Evolutionary conservation across 192 early-diverging fungal genomes (phyloP).

Genomic region (Dimargaris xerosporica): DNA sequence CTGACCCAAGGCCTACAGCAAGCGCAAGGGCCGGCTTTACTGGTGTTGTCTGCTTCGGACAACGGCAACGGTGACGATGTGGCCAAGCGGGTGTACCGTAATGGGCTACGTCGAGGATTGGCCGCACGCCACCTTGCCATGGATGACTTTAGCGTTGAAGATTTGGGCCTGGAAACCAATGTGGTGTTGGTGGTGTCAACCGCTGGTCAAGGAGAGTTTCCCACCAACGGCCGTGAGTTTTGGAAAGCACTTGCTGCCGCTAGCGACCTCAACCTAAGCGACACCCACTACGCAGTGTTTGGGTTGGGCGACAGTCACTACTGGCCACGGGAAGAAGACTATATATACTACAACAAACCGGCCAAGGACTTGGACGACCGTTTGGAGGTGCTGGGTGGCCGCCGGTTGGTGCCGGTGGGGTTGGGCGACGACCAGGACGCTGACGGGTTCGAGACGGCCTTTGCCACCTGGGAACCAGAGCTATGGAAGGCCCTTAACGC

Average conservation of each 20-base stretch:
- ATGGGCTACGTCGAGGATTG: constrained; percentile 75
- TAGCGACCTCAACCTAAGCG: constrained; percentile 35
- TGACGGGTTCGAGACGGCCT: constrained; percentile 78
- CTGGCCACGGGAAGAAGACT: constrained; percentile 87
- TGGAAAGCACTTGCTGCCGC: constrained; percentile 57
- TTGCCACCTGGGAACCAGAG: constrained; percentile 55
- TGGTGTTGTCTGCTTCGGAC: constrained; percentile 85
- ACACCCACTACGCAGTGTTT: constrained; percentile 66
- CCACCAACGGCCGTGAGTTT: constrained; percentile 77
- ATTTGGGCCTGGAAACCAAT: constrained; percentile 58
- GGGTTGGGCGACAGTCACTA: constrained; percentile 89
- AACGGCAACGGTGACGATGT: constrained; percentile 72
- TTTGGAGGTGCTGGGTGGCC: constrained; percentile 60
- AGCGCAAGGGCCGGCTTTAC: constrained; percentile 60
- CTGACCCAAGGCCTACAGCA: constrained; percentile 51
- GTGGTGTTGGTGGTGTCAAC: constrained; percentile 69
- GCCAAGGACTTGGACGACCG: constrained; percentile 74
- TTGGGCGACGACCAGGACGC: constrained; percentile 89
- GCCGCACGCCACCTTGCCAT: constrained; percentile 56
- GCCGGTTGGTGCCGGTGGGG: constrained; percentile 43
- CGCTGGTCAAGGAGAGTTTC: constrained; percentile 95
- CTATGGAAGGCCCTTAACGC: constrained; percentile 73
- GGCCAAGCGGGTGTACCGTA: constrained; percentile 65
- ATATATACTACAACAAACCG: constrained; percentile 81
- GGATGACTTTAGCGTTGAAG: constrained; percentile 72